These are phyloP conservation scores for Planoprotostelium fungivorum DNA, from an alignment of 78 protist species.

Conservation along the genomic window DNA sequence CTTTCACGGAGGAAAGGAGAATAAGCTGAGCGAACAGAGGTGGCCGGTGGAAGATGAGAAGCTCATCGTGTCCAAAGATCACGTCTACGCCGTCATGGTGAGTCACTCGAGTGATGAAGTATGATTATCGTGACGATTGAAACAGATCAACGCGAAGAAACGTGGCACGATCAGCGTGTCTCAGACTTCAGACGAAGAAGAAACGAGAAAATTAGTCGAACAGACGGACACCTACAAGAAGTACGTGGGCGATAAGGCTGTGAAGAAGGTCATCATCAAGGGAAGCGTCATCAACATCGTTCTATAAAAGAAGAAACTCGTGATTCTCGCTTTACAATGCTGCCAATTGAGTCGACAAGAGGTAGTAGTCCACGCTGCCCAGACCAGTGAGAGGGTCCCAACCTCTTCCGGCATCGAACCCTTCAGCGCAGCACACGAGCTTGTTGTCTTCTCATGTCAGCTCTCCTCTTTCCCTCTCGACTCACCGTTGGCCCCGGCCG, in stretches of 20 bases:
- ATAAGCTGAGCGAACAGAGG: background rate
- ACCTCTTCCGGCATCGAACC: constrained; percentile 4
- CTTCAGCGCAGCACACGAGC: constrained; percentile 10
- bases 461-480: background rate
- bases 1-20: background rate
- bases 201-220: background rate
- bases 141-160: background rate
- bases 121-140: background rate
- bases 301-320: no score
- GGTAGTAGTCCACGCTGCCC: constrained; percentile 6
- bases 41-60: background rate
- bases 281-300: background rate
- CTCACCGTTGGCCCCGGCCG: background rate
- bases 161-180: background rate
- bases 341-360: background rate
- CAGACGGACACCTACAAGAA: background rate
- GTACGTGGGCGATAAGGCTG: background rate
- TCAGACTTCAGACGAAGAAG: background rate
- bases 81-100: background rate
- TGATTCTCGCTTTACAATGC: background rate
- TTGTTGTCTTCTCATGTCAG: no score
- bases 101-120: no score
- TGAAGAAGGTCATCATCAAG: background rate
- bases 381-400: constrained; percentile 46
- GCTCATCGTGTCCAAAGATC: background rate